phyloP scores from a whole-genome alignment of 2,329 filamentous ascomycete genomes.

The Fusarium cicatricum region DNA sequence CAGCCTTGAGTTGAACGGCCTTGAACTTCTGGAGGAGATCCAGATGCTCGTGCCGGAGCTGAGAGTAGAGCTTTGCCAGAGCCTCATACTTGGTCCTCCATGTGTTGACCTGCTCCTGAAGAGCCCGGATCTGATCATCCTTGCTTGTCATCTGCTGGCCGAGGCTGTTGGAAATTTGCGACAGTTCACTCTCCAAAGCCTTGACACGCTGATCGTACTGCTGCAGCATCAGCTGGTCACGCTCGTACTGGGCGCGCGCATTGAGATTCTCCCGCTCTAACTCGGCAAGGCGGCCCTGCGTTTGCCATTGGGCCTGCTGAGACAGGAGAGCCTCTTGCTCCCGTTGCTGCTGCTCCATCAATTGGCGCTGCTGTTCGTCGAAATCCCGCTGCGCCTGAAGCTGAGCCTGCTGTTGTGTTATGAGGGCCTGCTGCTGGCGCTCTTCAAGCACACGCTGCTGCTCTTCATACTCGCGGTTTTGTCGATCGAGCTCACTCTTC shows the following conservation, averaged over 20 bases:
- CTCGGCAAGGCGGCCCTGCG: slow-evolving; percentile 93
- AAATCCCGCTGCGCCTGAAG: slow-evolving; percentile 93
- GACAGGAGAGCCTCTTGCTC: slow-evolving; percentile 90
- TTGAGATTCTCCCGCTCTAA: slow-evolving; percentile 95
- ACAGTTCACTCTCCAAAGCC: slow-evolving; percentile 86
- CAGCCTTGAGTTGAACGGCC: slow-evolving; percentile 92
- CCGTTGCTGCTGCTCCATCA: slow-evolving; percentile 88
- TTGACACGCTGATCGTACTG: slow-evolving; percentile 97
- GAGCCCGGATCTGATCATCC: slow-evolving; percentile 89
- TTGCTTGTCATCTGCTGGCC: slow-evolving; percentile 87
- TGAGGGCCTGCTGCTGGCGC: slow-evolving; percentile 82
- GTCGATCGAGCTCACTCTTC: slow-evolving; percentile 89
- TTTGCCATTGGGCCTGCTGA: slow-evolving; percentile 92
- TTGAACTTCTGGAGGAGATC: slow-evolving; percentile 97
- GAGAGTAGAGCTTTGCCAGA: slow-evolving; percentile 95
- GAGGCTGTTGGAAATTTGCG: slow-evolving; percentile 82
- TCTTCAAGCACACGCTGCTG: slow-evolving; percentile 90
- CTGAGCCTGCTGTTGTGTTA: slow-evolving; percentile 82
- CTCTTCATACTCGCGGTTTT: slow-evolving; percentile 94
- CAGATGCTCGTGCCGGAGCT: slow-evolving; percentile 92
- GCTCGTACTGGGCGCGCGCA: slow-evolving; percentile 92
- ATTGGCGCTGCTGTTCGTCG: slow-evolving; percentile 88
- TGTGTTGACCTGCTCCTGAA: slow-evolving; percentile 97
- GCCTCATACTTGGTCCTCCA: slow-evolving; percentile 98
- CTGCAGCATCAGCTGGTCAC: slow-evolving; percentile 96